Conservation (phyloP, 1,139 yeast genomes). For the Yamadazyma friedrichii region DNA sequence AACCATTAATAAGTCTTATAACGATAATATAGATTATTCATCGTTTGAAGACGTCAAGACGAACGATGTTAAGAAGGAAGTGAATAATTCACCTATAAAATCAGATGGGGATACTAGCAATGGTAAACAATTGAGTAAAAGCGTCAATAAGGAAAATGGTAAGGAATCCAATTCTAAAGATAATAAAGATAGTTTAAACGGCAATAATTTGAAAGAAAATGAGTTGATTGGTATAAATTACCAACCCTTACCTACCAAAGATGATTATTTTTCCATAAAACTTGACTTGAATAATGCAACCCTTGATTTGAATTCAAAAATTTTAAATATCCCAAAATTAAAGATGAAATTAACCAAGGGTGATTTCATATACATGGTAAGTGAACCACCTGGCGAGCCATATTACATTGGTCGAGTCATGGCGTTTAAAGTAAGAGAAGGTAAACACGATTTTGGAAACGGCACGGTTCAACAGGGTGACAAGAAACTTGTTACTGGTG, state of each 20-base stretch:
- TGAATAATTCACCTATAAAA: too few species aligned
- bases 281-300: conserved; percentile 36
- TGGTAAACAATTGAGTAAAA: background rate
- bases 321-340: conserved; percentile 23
- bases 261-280: conserved; percentile 38
- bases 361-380: conserved; percentile 79
- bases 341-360: conserved; percentile 39
- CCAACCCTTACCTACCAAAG: conserved; percentile 30
- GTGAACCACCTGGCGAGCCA: conserved; percentile 96
- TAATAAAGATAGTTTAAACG: background rate
- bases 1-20: conserved; percentile 42
- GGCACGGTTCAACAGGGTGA: background rate
- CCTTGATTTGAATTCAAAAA: conserved; percentile 30
- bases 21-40: conserved; percentile 37
- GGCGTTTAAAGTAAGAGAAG: conserved; percentile 57
- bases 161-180: background rate
- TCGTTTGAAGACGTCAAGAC: conserved; percentile 23
- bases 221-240: conserved; percentile 29
- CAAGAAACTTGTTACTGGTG: conserved; percentile 14
- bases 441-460: background rate
- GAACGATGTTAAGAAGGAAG: conserved; percentile 2
- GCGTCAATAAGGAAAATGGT: too few species aligned
- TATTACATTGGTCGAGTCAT: conserved; percentile 83
- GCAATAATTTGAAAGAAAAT: background rate
- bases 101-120: background rate